Percentiles rank a stretch among this genome's conserved stretches.
These are phyloP conservation scores for Penicillium capsulatum DNA, from an alignment of 2,329 filamentous ascomycete genomes.

Conservation along the genomic window DNA sequence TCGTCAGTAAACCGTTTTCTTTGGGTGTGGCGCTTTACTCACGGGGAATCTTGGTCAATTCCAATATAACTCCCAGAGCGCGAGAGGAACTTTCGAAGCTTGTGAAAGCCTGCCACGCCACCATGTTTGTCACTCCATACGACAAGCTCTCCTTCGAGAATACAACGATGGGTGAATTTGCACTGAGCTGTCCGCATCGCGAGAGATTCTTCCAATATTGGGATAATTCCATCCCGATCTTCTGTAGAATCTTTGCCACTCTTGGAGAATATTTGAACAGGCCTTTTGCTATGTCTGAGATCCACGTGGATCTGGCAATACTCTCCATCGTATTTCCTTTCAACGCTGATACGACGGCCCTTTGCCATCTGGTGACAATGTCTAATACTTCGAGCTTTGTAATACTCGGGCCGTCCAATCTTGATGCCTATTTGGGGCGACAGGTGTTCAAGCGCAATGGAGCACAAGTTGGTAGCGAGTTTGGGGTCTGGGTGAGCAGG, in stretches of 20 bases:
- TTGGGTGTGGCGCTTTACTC: background rate
- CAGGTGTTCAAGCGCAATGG: conserved; percentile 42
- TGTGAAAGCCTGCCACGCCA: conserved; percentile 70
- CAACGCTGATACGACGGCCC: conserved; percentile 63
- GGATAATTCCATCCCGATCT: conserved; percentile 62
- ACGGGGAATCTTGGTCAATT: conserved; percentile 65
- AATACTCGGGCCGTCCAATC: conserved; percentile 60
- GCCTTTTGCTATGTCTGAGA: conserved; percentile 49
- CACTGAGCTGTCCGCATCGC: conserved; percentile 57
- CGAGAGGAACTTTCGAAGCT: conserved; percentile 73
- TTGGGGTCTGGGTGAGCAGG: conserved; percentile 35
- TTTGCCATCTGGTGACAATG: conserved; percentile 65
- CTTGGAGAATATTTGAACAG: conserved; percentile 83
- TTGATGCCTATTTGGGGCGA: conserved; percentile 59
- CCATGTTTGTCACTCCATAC: conserved; percentile 66
- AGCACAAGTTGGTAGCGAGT: conserved; percentile 27
- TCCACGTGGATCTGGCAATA: conserved; percentile 87
- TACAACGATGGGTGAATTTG: conserved; percentile 61
- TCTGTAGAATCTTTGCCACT: conserved; percentile 82
- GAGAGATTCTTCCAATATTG: conserved; percentile 61
- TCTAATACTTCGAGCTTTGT: conserved; percentile 66
- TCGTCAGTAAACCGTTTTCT: conserved; percentile 13
- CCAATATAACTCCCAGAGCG: conserved; percentile 68
- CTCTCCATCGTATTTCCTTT: conserved; percentile 82
- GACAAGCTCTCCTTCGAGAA: conserved; percentile 78